Base-by-base conservation (phyloP, 2,329 filamentous ascomycete species). In the Fusarium sp. region DNA sequence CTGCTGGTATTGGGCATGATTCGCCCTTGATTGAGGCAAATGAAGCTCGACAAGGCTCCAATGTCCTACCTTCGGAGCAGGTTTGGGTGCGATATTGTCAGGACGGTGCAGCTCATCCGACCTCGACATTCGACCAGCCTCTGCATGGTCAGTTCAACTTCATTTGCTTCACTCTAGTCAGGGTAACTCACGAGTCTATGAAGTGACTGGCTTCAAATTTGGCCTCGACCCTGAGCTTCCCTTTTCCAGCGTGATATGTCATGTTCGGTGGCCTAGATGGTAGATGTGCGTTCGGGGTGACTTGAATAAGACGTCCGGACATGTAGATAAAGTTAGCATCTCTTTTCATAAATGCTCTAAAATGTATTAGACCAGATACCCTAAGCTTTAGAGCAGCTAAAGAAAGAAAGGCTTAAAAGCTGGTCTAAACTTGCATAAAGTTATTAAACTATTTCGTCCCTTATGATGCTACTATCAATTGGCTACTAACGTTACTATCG, bases 101-200 rank as follows among this genome's bases (percentile, higher is more conserved):
- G 16, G 9, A 34, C 8, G 2, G 0, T 18, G 32, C 16, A 6
- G 5, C 9, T 38, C 32, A 38, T 38, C 10, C 9, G 16, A 18
- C 32, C 5, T 6, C 5, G 16, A 38, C 9, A 38, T 18, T n/a
- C 9, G 5, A 18, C 16, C 5, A 38, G 5, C 16, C 9, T 11
- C 18, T 11, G 1, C 5, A 11, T 0, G 5, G 4, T n/a, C 3
- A n/a, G 16, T 11, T 1, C 16, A 11, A 10, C 16, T 11, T 18
- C 9, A 38, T 38, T 38, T 5, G 1, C 16, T 5, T 10, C 3
- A n/a, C 0, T 38, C 34, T 18, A 38, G 9, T n/a, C 18, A 7
- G 2, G 10, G 34, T 18, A 10, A 38, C 3, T 12, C 10, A 38
- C 1, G 10, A 38, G 3, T 11, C 10, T n/a, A 4, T 10, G 12